Conservation (phyloP, 2,329 filamentous ascomycete species). For the Phialemonium atrogriseum region DNA sequence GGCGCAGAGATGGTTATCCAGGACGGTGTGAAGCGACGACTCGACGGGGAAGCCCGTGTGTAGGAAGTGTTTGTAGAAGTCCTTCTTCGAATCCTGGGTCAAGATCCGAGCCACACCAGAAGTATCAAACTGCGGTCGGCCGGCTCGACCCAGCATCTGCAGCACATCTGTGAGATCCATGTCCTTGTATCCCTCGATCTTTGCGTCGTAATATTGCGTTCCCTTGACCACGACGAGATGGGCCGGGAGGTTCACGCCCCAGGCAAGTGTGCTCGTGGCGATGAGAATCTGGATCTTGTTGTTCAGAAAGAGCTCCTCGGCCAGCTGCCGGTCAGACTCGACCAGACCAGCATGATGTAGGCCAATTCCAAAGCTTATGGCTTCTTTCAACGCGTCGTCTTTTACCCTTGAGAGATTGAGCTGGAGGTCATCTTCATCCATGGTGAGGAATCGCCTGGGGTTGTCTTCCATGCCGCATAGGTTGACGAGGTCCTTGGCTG, state of each 20-base stretch:
- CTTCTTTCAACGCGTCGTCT: constrained; percentile 84
- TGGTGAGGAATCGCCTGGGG: constrained; percentile 81
- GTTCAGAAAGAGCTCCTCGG: constrained; percentile 91
- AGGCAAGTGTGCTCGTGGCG: constrained; percentile 90
- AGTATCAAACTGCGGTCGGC: constrained; percentile 91
- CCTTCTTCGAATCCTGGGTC: constrained; percentile 94
- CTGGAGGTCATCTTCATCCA: constrained; percentile 91
- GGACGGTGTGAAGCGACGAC: constrained; percentile 87
- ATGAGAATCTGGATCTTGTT: constrained; percentile 98
- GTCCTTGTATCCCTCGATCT: constrained; percentile 94
- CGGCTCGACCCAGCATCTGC: constrained; percentile 94
- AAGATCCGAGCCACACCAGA: constrained; percentile 96
- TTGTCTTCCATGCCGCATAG: constrained; percentile 98
- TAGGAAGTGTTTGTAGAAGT: constrained; percentile 98
- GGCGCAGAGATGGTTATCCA: constrained; percentile 94
- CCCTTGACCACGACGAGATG: constrained; percentile 97
- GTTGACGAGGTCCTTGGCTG: constrained; percentile 93
- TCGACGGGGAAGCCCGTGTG: constrained; percentile 98
- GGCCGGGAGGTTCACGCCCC: constrained; percentile 96
- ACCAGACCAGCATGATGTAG: constrained; percentile 95
- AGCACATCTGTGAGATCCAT: constrained; percentile 98
- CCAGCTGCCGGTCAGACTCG: constrained; percentile 82
- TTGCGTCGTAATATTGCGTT: constrained; percentile 96
- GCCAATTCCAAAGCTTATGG: constrained; percentile 95
- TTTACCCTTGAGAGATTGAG: constrained; percentile 84